Conservation (phyloP, 2,329 filamentous ascomycete genomes). For the Colletotrichum nymphaeae region DNA sequence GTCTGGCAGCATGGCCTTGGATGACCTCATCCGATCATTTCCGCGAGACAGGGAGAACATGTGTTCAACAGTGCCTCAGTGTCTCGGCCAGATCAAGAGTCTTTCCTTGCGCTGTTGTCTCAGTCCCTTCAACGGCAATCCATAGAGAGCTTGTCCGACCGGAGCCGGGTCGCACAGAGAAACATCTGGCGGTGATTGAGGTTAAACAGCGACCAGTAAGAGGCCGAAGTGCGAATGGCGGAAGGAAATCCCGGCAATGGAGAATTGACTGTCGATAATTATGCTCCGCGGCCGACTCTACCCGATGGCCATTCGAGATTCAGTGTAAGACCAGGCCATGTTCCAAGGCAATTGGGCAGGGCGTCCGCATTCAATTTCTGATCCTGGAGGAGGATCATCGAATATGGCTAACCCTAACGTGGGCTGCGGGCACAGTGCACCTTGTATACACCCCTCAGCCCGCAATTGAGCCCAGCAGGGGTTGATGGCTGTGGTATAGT, state of each 20-base stretch:
- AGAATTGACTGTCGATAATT: slow-evolving; percentile 10
- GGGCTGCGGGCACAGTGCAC: slow-evolving; percentile 29
- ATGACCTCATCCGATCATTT: slow-evolving; percentile 32
- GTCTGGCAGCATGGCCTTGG: slow-evolving; percentile 16
- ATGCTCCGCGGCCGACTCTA: slow-evolving; percentile 26
- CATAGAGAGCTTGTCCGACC: slow-evolving; percentile 25
- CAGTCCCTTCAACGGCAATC: slow-evolving; percentile 24
- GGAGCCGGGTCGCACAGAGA: neutral
- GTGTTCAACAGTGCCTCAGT: slow-evolving; percentile 19
- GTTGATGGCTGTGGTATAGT: slow-evolving; percentile 1
- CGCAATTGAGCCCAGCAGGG: neutral
- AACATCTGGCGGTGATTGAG: slow-evolving; percentile 16
- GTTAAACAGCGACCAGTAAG: neutral
- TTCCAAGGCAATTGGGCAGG: slow-evolving; percentile 30
- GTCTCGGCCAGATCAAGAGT: slow-evolving; percentile 9
- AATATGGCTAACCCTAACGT: slow-evolving; percentile 21
- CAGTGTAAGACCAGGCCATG: neutral
- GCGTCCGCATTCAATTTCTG: slow-evolving; percentile 31
- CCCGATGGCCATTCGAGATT: slow-evolving; percentile 15
- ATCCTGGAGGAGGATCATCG: slow-evolving; percentile 34
- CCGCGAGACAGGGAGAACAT: slow-evolving; percentile 5
- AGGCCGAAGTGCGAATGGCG: slow-evolving; percentile 3
- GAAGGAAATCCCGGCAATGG: slow-evolving; percentile 11
- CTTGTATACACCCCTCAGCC: slow-evolving; percentile 14
- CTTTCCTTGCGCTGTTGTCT: slow-evolving; percentile 1